Evolutionary conservation across 441 rosid species (phyloP).

Genomic region (Biscutella laevigata): DNA sequence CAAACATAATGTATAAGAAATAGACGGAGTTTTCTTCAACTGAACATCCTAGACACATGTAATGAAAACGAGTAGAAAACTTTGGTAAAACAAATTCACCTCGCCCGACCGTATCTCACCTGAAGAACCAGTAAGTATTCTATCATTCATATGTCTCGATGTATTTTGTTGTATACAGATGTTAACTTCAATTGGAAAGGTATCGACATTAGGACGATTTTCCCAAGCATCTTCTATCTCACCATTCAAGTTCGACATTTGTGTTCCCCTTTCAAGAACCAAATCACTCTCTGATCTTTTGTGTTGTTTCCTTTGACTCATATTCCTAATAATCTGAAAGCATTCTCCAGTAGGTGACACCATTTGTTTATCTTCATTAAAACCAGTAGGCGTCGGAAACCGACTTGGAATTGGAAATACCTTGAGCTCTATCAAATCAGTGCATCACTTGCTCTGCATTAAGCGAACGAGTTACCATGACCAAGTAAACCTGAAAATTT

Average conservation of each 20-base stretch:
- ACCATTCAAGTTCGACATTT: constrained; percentile 24
- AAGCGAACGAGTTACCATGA: neutral
- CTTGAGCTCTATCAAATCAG: constrained; percentile 77
- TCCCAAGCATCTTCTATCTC: constrained; percentile 36
- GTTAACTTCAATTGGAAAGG: constrained; percentile 29
- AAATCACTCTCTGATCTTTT: constrained; percentile 24
- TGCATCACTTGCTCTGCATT: constrained; percentile 68
- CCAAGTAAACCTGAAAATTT: neutral
- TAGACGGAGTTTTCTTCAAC: neutral
- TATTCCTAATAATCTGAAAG: constrained; percentile 17
- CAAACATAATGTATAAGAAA: neutral
- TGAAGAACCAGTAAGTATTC: constrained; percentile 25
- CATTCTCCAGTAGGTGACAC: constrained; percentile 28
- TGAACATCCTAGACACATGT: neutral
- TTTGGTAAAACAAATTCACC: constrained; percentile 34
- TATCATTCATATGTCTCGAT: constrained; percentile 38
- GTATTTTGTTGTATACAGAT: constrained; percentile 34
- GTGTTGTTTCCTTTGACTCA: constrained; percentile 24
- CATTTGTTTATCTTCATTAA: constrained; percentile 26
- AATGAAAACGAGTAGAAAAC: constrained; percentile 1
- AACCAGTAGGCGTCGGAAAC: no score
- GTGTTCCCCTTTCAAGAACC: constrained; percentile 32
- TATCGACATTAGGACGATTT: constrained; percentile 26
- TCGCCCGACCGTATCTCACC: constrained; percentile 73
- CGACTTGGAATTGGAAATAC: no score